These are phyloP conservation scores for Collybia sp. DNA, from an alignment of 768 basidiomycete species.

Conservation along the genomic window DNA sequence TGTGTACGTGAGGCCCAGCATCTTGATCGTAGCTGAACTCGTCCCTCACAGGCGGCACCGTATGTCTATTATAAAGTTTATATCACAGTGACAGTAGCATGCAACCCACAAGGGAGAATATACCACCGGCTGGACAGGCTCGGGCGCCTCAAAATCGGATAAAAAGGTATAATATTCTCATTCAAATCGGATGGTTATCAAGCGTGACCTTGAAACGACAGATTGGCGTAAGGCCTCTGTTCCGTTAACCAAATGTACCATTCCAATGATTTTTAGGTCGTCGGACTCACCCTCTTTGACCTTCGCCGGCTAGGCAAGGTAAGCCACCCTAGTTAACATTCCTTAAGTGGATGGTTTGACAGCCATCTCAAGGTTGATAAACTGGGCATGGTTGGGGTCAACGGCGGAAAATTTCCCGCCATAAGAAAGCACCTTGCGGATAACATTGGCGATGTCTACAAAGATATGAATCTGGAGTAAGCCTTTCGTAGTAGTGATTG, in stretches of 20 bases:
- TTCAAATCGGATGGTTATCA: background rate
- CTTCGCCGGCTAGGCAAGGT: conserved; percentile 81
- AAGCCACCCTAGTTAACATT: background rate
- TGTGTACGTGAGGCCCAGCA: conserved; percentile 50
- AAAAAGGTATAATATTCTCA: conserved; percentile 62
- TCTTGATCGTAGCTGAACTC: conserved; percentile 4
- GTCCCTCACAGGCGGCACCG: conserved; percentile 30
- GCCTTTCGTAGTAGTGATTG: conserved; percentile 15
- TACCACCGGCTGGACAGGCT: conserved; percentile 90
- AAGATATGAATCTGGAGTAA: conserved; percentile 80
- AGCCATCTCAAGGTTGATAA: conserved; percentile 47
- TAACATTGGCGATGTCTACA: conserved; percentile 83
- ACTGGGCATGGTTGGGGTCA: conserved; percentile 86
- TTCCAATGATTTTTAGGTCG: conserved; percentile 51
- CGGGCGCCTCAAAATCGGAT: conserved; percentile 91
- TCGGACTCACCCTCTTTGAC: conserved; percentile 87
- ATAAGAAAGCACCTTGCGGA: conserved; percentile 77
- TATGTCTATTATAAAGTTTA: conserved; percentile 11
- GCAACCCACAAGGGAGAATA: conserved; percentile 66
- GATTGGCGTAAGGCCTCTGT: conserved; percentile 57
- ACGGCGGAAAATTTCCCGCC: conserved; percentile 82
- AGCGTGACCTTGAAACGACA: conserved; percentile 14
- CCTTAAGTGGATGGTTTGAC: background rate
- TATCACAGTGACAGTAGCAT: too few species aligned
- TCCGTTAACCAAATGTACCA: conserved; percentile 2